Evolutionary conservation across 2,329 filamentous ascomycete genomes (phyloP).

Genomic region (Cercospora sp.): DNA sequence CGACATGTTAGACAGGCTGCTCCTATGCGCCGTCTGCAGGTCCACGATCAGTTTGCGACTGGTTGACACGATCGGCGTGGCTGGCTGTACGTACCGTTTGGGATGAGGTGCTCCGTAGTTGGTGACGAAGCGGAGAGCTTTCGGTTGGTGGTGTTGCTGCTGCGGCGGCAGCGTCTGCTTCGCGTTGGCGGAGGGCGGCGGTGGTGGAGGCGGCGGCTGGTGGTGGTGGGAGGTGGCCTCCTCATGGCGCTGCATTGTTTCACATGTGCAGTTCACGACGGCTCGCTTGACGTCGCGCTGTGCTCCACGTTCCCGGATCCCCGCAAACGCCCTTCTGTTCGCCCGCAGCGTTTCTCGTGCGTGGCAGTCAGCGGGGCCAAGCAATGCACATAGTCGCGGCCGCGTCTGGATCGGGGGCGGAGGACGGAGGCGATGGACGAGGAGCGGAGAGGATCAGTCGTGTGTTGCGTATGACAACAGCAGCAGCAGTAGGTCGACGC

Average conservation of each 20-base stretch:
- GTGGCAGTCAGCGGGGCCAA: not conserved
- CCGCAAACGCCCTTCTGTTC: conserved; percentile 11
- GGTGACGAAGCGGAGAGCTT: conserved; percentile 67
- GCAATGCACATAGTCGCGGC: not conserved
- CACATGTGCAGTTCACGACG: conserved; percentile 15
- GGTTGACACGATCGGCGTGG: not conserved
- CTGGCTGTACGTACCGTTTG: conserved; percentile 52
- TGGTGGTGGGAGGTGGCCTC: conserved; percentile 9
- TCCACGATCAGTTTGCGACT: not conserved
- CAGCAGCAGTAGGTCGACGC: not conserved
- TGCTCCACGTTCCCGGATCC: conserved; percentile 12
- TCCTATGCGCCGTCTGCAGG: conserved; percentile 67
- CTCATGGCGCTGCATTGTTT: conserved; percentile 26
- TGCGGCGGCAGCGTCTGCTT: not conserved
- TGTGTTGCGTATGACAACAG: not conserved
- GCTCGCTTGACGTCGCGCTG: conserved; percentile 7
- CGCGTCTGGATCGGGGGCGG: not conserved
- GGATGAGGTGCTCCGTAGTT: conserved; percentile 78
- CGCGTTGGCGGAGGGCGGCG: conserved; percentile 1
- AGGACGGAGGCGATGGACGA: not conserved
- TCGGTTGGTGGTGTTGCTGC: conserved; percentile 23
- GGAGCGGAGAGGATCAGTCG: not conserved
- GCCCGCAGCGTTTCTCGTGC: conserved; percentile 3
- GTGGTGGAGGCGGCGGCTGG: conserved; percentile 9
- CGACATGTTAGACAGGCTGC: conserved; percentile 61